phyloP scores from a whole-genome alignment of 2,329 filamentous ascomycete genomes.

The Neurospora sp. region DNA sequence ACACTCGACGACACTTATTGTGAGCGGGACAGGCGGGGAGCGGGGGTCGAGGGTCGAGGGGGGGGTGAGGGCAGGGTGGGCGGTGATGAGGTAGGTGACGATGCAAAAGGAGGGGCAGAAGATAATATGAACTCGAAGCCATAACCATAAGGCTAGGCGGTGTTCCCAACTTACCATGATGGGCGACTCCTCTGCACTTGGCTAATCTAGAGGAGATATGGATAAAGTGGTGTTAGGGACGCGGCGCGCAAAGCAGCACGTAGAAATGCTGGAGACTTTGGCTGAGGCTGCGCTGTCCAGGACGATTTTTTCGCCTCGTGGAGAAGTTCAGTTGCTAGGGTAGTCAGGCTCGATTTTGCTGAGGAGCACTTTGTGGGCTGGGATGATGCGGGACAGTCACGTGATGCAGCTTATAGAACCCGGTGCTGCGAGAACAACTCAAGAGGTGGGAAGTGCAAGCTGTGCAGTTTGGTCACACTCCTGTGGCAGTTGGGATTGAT shows the following conservation, averaged over 20 bases:
- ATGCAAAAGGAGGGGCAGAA: constrained; percentile 2
- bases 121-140: constrained; percentile 17
- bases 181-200: constrained; percentile 39
- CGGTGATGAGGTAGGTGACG: constrained; percentile 3
- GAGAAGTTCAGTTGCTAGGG: constrained; percentile 8
- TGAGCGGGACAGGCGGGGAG: constrained; percentile 3
- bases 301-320: constrained; percentile 20
- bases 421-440: neutral
- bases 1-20: constrained; percentile 3
- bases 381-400: constrained; percentile 3
- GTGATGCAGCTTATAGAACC: neutral
- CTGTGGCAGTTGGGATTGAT: constrained; percentile 3
- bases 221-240: constrained; percentile 11
- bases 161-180: constrained; percentile 31
- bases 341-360: constrained; percentile 12
- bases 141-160: constrained; percentile 9
- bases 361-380: constrained; percentile 16
- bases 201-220: constrained; percentile 29
- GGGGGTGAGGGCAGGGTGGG: constrained; percentile 1
- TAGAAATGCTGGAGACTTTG: constrained; percentile 18
- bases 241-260: constrained; percentile 17
- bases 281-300: constrained; percentile 14
- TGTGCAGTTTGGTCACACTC: neutral
- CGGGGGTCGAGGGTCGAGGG: constrained; percentile 1
- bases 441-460: neutral